These are phyloP conservation scores for Plectosphaerella plurivora DNA, from an alignment of 2,329 filamentous ascomycete genomes.

Conservation along the genomic window DNA sequence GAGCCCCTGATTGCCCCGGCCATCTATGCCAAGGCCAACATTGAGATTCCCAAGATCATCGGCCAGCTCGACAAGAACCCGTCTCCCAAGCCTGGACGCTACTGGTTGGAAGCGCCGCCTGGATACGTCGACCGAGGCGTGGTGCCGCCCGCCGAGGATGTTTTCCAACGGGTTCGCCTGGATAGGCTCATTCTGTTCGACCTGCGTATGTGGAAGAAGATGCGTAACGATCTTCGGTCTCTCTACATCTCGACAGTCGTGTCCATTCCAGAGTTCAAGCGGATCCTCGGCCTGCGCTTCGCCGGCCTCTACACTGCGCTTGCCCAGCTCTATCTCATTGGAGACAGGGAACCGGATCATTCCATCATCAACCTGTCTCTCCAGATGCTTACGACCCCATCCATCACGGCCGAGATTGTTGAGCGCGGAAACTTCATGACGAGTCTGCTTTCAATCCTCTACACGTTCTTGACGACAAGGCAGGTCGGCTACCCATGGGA, in stretches of 20 bases:
- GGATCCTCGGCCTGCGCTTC: slow-evolving; percentile 87
- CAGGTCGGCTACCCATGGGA: slow-evolving; percentile 94
- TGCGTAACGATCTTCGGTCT: slow-evolving; percentile 83
- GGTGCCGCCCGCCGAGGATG: slow-evolving; percentile 73
- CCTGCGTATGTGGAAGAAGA: slow-evolving; percentile 92
- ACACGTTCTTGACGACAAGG: slow-evolving; percentile 92
- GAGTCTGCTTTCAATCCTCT: slow-evolving; percentile 91
- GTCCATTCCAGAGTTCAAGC: slow-evolving; percentile 92
- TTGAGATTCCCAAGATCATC: slow-evolving; percentile 81
- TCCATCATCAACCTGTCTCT: slow-evolving; percentile 97
- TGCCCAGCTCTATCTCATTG: slow-evolving; percentile 91
- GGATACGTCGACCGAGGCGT: slow-evolving; percentile 60
- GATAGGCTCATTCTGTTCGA: slow-evolving; percentile 96
- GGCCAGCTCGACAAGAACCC: slow-evolving; percentile 40
- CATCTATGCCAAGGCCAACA: slow-evolving; percentile 58
- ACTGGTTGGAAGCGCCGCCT: slow-evolving; percentile 81
- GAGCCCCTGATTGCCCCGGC: slow-evolving; percentile 61
- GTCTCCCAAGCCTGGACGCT: slow-evolving; percentile 64
- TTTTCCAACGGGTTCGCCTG: slow-evolving; percentile 82
- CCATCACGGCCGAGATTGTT: slow-evolving; percentile 93
- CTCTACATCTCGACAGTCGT: slow-evolving; percentile 97
- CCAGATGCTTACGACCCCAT: slow-evolving; percentile 94
- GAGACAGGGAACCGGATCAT: slow-evolving; percentile 93
- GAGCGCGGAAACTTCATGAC: slow-evolving; percentile 94
- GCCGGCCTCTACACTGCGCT: slow-evolving; percentile 91